Evolutionary conservation across 768 basidiomycete species (phyloP).

Genomic region (Calocybe indica): DNA sequence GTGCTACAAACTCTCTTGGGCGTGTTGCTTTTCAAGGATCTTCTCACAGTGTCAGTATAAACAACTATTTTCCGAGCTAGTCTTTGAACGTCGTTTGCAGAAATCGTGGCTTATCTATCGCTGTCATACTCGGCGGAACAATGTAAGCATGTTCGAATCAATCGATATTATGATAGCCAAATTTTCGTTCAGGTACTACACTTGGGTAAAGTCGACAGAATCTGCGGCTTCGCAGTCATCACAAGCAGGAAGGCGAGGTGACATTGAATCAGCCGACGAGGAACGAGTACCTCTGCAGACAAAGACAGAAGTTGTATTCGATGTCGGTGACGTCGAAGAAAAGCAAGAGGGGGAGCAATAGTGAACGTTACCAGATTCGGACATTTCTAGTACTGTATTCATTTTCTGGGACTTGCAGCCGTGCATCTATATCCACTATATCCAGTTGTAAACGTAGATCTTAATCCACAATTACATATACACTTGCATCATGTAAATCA

Average conservation of each 20-base stretch:
- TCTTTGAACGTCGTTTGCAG: conserved; percentile 26
- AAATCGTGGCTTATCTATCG: conserved; percentile 58
- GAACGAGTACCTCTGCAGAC: conserved; percentile 7
- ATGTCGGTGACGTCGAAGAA: too few species aligned
- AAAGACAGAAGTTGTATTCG: too few species aligned
- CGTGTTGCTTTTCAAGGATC: conserved; percentile 69
- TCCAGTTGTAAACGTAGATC: too few species aligned
- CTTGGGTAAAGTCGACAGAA: conserved; percentile 36
- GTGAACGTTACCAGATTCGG: too few species aligned
- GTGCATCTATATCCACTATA: too few species aligned
- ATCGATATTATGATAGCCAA: neutral
- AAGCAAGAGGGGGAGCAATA: too few species aligned
- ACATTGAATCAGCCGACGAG: conserved; percentile 30
- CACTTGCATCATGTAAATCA: too few species aligned
- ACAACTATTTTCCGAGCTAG: neutral
- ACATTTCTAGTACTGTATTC: too few species aligned
- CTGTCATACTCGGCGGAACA: conserved; percentile 62
- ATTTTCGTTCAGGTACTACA: conserved; percentile 39
- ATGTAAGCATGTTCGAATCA: conserved; percentile 35
- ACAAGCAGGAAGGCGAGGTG: conserved; percentile 17
- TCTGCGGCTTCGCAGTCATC: conserved; percentile 17
- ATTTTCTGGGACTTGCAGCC: too few species aligned
- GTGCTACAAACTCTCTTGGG: conserved; percentile 82
- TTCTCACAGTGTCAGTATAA: conserved; percentile 59
- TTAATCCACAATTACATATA: too few species aligned